phyloP scores from a whole-genome alignment of 164 flowering plant genomes.

The Litsea cubeba region DNA sequence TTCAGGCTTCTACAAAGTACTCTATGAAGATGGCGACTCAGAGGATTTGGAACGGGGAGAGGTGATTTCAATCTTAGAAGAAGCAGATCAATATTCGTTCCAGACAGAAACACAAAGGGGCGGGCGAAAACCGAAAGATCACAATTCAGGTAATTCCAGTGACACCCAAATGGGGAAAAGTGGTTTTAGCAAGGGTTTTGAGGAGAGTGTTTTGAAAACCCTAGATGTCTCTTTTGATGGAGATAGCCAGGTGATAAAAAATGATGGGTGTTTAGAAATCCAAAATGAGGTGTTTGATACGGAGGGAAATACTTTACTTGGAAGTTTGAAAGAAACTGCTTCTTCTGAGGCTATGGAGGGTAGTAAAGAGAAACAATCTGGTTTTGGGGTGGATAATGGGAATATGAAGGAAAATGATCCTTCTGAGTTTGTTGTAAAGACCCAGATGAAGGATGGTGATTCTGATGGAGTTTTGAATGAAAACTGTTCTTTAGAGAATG shows the following conservation, averaged over 20 bases:
- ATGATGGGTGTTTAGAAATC: neutral
- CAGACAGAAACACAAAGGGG: slow-evolving; percentile 10
- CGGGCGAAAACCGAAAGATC: slow-evolving; percentile 40
- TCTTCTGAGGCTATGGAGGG: neutral
- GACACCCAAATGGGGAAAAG: slow-evolving; percentile 8
- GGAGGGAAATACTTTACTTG: neutral
- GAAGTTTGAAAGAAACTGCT: slow-evolving; percentile 1
- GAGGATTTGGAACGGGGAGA: slow-evolving; percentile 48
- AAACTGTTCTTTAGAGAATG: neutral
- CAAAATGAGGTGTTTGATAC: neutral
- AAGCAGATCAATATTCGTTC: neutral
- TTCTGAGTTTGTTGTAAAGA: neutral
- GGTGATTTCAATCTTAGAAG: slow-evolving; percentile 26
- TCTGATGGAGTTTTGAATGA: slow-evolving; percentile 6
- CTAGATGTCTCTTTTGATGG: neutral
- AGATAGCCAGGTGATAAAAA: neutral
- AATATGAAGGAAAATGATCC: neutral
- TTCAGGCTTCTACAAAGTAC: slow-evolving; percentile 42
- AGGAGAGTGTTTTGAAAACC: neutral
- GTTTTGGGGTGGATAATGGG: neutral
- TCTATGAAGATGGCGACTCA: slow-evolving; percentile 56
- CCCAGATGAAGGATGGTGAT: slow-evolving; percentile 8
- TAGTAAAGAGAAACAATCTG: neutral
- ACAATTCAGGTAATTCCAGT: neutral
- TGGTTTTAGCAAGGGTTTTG: slow-evolving; percentile 4